Percentiles rank a stretch among this genome's conserved stretches.
Conservation (phyloP, 2,329 filamentous ascomycete species). For the Diaporthe citriasiana region DNA sequence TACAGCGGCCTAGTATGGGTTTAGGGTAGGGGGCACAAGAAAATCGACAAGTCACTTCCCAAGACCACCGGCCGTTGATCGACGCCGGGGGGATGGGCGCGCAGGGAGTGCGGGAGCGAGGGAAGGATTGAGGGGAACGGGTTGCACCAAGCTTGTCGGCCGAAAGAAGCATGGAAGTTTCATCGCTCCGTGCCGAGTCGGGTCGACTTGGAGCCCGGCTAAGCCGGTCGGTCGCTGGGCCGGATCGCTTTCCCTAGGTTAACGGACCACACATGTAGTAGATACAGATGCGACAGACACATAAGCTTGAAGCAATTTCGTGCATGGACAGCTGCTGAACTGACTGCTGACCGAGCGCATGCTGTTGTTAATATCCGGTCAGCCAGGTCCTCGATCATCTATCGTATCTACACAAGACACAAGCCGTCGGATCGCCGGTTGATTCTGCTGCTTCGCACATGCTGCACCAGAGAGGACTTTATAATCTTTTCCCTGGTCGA, state of each 20-base stretch:
- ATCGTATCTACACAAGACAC: background rate
- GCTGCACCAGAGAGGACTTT: background rate
- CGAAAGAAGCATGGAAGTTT: constrained; percentile 6
- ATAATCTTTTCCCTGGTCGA: background rate
- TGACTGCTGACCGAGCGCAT: background rate
- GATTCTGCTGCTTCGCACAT: background rate
- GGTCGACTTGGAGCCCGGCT: background rate
- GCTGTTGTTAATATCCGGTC: background rate
- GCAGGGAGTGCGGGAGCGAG: constrained; percentile 2
- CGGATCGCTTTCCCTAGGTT: background rate
- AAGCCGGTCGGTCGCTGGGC: background rate
- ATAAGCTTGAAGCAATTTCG: background rate
- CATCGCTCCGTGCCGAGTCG: constrained; percentile 27
- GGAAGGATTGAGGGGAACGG: background rate
- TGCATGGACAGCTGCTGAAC: background rate
- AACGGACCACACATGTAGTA: background rate
- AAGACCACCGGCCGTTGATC: constrained; percentile 7
- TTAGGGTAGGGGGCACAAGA: background rate
- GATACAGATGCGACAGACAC: too few relatives aligned
- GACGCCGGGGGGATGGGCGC: background rate
- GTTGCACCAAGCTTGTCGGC: background rate
- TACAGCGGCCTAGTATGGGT: background rate
- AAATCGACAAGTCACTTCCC: constrained; percentile 24
- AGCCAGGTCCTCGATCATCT: background rate
- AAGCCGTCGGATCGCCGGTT: background rate